Conservation (phyloP, 2,329 filamentous ascomycete species). For the Pezicula carpinea region DNA sequence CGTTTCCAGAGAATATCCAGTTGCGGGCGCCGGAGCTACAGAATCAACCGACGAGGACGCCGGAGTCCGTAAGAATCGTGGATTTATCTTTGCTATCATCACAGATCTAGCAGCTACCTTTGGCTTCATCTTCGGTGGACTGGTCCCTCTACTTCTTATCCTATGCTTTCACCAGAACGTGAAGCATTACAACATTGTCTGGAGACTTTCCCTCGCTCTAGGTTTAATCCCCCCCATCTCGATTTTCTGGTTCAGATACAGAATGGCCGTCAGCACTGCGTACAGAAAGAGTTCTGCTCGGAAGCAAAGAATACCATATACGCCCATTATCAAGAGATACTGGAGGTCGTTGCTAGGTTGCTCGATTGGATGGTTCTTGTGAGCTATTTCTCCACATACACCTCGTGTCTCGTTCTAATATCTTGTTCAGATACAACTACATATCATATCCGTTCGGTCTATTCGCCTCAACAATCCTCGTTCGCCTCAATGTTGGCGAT, state of each 20-base stretch:
- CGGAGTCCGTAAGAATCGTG: slow-evolving; percentile 39
- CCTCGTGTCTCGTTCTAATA: too few relatives aligned
- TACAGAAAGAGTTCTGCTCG: slow-evolving; percentile 43
- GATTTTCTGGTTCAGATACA: slow-evolving; percentile 48
- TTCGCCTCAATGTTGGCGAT: slow-evolving; percentile 34
- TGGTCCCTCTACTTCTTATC: slow-evolving; percentile 46
- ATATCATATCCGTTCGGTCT: slow-evolving; percentile 50
- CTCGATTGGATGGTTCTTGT: slow-evolving; percentile 45
- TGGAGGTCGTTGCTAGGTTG: slow-evolving; percentile 45
- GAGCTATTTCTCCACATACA: not conserved
- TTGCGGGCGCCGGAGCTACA: slow-evolving; percentile 42
- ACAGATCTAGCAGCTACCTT: slow-evolving; percentile 44
- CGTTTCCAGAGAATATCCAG: slow-evolving; percentile 42
- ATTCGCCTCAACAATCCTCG: slow-evolving; percentile 48
- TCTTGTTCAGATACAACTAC: slow-evolving; percentile 41
- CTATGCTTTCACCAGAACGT: slow-evolving; percentile 42
- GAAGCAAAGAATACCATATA: slow-evolving; percentile 41
- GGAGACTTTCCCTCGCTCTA: slow-evolving; percentile 44
- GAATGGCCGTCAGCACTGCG: slow-evolving; percentile 45
- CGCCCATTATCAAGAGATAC: slow-evolving; percentile 42
- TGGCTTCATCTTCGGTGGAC: slow-evolving; percentile 44
- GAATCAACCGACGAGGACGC: slow-evolving; percentile 48
- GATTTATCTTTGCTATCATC: slow-evolving; percentile 52
- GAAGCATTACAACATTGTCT: slow-evolving; percentile 37
- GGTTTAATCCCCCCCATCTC: slow-evolving; percentile 44